A percentile compares a stretch with the other conserved stretches of the same genome.
phyloP scores from a whole-genome alignment of 2,329 filamentous ascomycete genomes.

The Colletotrichum sidae region DNA sequence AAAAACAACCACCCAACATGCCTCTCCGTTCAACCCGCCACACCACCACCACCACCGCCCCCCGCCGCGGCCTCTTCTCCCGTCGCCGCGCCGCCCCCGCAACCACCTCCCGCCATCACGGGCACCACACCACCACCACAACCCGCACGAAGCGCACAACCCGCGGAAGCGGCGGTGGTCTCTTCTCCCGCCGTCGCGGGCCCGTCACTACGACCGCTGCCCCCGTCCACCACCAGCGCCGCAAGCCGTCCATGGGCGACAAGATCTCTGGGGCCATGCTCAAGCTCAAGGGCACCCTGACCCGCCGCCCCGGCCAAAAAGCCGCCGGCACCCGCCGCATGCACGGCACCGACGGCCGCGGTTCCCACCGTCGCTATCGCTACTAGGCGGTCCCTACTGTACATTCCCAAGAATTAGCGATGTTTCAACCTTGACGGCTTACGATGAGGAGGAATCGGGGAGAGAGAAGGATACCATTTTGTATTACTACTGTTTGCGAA shows the following conservation, averaged over 20 bases:
- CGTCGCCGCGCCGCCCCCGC: constrained; percentile 39
- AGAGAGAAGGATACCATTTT: constrained; percentile 11
- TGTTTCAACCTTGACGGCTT: constrained; percentile 6
- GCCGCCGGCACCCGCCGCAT: constrained; percentile 80
- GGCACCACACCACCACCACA: constrained; percentile 45
- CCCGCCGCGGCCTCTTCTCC: constrained; percentile 40
- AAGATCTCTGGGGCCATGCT: constrained; percentile 82
- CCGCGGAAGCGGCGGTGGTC: constrained; percentile 52
- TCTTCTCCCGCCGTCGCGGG: constrained; percentile 53
- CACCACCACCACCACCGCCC: constrained; percentile 38
- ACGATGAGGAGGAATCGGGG: constrained; percentile 19
- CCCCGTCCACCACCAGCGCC: constrained; percentile 71
- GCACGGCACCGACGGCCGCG: constrained; percentile 79
- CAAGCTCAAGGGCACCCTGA: constrained; percentile 78
- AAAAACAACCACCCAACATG: constrained; percentile 44
- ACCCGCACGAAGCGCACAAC: constrained; percentile 57
- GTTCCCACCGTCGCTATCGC: constrained; percentile 53
- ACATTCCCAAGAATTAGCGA: too few relatives aligned
- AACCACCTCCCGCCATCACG: constrained; percentile 41
- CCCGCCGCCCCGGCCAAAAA: constrained; percentile 71
- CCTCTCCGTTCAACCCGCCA: constrained; percentile 43
- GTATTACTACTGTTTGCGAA: constrained; percentile 22
- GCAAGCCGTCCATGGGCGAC: constrained; percentile 77
- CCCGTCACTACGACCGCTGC: constrained; percentile 37
- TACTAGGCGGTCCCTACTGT: constrained; percentile 28